phyloP scores from a whole-genome alignment of 78 protist species.

The Dictyostelium discoideum region dicty_2.7 NC_007090.3:5381501-5382000 shows the following conservation, averaged over 20 bases:
- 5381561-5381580: constrained; percentile 12
- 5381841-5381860: no score
- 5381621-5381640: constrained; percentile 70
- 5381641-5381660: constrained; percentile 93
- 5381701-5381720: constrained; percentile 19
- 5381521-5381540: constrained; percentile 60
- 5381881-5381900: neutral
- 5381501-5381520: constrained; percentile 48
- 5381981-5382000: neutral
- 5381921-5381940: neutral
- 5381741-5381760: constrained; percentile 66
- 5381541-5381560: constrained; percentile 1
- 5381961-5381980: neutral
- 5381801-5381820: neutral
- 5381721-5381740: constrained; percentile 71
- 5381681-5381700: constrained; percentile 86
- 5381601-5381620: constrained; percentile 59
- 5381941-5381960: neutral
- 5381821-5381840: no score
- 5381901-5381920: constrained; percentile 25
- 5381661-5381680: constrained; percentile 95
- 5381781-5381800: constrained; percentile 42
- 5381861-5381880: no score
- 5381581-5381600: constrained; percentile 56
- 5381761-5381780: constrained; percentile 67